Percentiles rank a stretch among this genome's conserved stretches.
These are phyloP conservation scores for Ballota nigra DNA, from an alignment of 257 asterid genomes.

Conservation along the genomic window DNA sequence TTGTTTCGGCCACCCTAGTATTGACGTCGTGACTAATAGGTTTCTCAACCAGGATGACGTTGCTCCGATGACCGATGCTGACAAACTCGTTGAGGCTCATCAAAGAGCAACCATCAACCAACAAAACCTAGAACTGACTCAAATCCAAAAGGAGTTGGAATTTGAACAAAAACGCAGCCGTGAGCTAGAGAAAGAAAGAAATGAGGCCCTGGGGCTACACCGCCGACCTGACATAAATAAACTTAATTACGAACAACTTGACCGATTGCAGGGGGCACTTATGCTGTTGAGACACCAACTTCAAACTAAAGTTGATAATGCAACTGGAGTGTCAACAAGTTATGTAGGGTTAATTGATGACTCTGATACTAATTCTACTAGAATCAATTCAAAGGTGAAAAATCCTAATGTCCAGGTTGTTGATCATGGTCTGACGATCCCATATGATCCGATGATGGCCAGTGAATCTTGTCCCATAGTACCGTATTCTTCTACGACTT, in stretches of 20 bases:
- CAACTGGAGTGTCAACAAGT: neutral
- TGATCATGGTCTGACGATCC: neutral
- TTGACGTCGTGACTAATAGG: constrained; percentile 26
- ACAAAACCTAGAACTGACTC: constrained; percentile 14
- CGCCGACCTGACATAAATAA: neutral
- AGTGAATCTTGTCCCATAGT: neutral
- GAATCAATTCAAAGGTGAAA: neutral
- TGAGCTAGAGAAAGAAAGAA: neutral
- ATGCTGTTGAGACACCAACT: neutral
- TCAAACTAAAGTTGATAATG: neutral
- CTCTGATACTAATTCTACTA: neutral
- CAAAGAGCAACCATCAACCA: constrained; percentile 12
- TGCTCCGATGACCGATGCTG: neutral
- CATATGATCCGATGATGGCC: neutral
- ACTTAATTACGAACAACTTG: neutral
- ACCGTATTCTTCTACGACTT: neutral
- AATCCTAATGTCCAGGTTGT: neutral
- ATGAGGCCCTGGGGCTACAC: neutral
- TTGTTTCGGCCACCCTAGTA: constrained; percentile 52
- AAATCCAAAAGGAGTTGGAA: constrained; percentile 8
- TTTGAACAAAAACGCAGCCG: constrained; percentile 11
- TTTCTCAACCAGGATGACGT: constrained; percentile 6
- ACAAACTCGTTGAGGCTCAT: constrained; percentile 21
- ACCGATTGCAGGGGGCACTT: neutral
- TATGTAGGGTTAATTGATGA: too few relatives aligned